Evolutionary conservation across 768 basidiomycete genomes (phyloP).

Genomic region (Mrakia frigida): DNA sequence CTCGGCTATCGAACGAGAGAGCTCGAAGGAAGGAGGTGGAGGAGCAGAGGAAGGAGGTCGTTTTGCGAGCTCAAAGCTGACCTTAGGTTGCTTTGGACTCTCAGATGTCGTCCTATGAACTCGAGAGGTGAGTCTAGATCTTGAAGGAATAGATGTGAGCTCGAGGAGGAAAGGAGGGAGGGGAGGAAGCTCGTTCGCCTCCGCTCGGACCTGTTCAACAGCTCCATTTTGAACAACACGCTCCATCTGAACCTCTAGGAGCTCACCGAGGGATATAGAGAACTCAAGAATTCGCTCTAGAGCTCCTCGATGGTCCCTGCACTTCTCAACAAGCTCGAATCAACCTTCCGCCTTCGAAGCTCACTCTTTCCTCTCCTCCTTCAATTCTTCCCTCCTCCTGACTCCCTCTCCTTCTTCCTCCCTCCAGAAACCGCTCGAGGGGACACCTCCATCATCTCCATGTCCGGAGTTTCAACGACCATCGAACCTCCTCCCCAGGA

Average conservation of each 20-base stretch:
- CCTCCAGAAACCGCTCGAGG: conserved; percentile 79
- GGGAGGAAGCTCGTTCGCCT: neutral
- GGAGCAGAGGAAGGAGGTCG: too few species aligned
- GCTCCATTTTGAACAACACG: too few species aligned
- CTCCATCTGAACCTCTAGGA: too few species aligned
- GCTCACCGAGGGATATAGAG: too few species aligned
- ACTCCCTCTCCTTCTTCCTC: too few species aligned
- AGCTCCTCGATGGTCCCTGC: too few species aligned
- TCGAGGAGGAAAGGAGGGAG: neutral
- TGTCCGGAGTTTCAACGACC: conserved; percentile 42
- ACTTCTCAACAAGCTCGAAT: neutral
- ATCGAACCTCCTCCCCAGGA: conserved; percentile 27
- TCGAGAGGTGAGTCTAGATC: conserved; percentile 62
- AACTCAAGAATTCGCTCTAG: too few species aligned
- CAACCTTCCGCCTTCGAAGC: neutral
- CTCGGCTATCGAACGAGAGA: neutral
- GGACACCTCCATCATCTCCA: conserved; percentile 87
- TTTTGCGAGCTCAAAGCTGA: neutral
- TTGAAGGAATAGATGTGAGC: too few species aligned
- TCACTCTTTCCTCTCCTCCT: neutral
- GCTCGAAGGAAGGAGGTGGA: neutral
- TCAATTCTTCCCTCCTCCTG: neutral
- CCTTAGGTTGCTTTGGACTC: conserved; percentile 42
- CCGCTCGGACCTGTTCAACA: too few species aligned
- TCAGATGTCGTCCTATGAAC: conserved; percentile 95